These are phyloP conservation scores for Aspergillus funiculosus DNA, from an alignment of 495 filamentous ascomycete species.

Conservation along the genomic window DNA sequence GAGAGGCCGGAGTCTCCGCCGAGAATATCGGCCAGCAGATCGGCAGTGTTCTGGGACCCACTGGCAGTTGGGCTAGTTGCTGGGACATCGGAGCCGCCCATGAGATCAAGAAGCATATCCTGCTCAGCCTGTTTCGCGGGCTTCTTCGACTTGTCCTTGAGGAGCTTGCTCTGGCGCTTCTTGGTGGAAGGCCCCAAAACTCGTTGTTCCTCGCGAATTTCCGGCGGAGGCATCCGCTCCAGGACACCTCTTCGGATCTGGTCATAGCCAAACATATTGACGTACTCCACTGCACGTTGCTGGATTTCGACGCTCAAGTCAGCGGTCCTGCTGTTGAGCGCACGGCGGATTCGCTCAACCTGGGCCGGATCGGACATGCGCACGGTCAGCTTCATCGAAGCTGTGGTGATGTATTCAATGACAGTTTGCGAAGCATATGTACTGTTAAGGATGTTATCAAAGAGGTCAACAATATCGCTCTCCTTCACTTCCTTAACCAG, in stretches of 20 bases:
- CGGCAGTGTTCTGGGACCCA: constrained; percentile 71
- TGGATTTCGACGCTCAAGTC: constrained; percentile 93
- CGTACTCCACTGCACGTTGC: constrained; percentile 90
- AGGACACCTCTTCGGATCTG: constrained; percentile 83
- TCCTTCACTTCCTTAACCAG: constrained; percentile 85
- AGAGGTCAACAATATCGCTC: constrained; percentile 84
- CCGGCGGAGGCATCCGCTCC: constrained; percentile 94
- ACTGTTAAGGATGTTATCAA: constrained; percentile 86
- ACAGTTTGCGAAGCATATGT: constrained; percentile 84
- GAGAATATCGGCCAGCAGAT: constrained; percentile 83
- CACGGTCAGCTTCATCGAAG: constrained; percentile 91
- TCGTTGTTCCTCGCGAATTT: constrained; percentile 89
- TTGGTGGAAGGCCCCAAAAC: constrained; percentile 79
- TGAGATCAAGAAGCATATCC: constrained; percentile 85
- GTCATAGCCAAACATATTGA: constrained; percentile 85
- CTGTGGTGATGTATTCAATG: constrained; percentile 91
- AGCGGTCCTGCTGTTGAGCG: constrained; percentile 67
- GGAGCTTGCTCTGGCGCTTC: constrained; percentile 67
- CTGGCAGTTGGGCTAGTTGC: constrained; percentile 47
- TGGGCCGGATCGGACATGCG: constrained; percentile 76
- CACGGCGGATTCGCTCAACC: constrained; percentile 72
- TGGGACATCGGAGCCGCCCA: constrained; percentile 71
- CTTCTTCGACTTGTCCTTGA: constrained; percentile 69
- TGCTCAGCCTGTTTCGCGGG: constrained; percentile 74
- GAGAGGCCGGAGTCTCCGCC: constrained; percentile 44